A percentile compares a stretch with the other conserved stretches of the same genome.
Evolutionary conservation across 2,329 filamentous ascomycete genomes (phyloP).

Genomic region (Hymenoscyphus fraxineus): DNA sequence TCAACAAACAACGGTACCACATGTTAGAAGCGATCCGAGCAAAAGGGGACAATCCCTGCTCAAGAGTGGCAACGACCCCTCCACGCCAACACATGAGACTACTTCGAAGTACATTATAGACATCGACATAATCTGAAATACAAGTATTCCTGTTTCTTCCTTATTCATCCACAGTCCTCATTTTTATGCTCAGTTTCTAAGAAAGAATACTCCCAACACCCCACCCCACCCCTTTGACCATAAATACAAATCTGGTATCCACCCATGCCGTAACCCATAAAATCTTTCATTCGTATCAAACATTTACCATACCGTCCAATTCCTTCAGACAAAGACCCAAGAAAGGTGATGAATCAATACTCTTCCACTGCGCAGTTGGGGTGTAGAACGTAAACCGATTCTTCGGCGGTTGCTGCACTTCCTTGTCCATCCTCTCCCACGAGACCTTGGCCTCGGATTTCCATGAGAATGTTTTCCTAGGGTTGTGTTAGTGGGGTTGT

Average conservation of each 20-base stretch:
- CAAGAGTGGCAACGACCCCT: neutral
- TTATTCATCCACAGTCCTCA: neutral
- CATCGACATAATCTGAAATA: neutral
- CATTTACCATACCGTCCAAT: conserved; percentile 11
- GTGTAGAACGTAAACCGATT: conserved; percentile 81
- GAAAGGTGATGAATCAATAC: conserved; percentile 17
- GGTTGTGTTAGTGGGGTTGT: conserved; percentile 52
- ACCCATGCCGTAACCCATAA: conserved; percentile 1
- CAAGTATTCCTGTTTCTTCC: neutral
- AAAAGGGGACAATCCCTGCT: neutral
- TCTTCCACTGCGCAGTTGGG: conserved; percentile 84
- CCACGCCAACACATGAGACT: neutral
- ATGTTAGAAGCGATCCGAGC: neutral
- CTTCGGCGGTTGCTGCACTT: conserved; percentile 41
- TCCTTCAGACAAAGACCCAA: conserved; percentile 5
- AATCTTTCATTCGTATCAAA: conserved; percentile 7
- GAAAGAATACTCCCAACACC: conserved; percentile 10
- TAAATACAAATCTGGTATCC: conserved; percentile 16
- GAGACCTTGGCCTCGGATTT: conserved; percentile 62
- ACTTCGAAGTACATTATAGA: too few relatives aligned
- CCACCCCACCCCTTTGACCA: neutral
- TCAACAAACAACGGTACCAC: neutral
- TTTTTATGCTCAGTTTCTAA: neutral
- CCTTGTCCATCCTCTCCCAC: conserved; percentile 45
- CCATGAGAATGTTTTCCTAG: conserved; percentile 83